These are phyloP conservation scores for Fraxinus velutina DNA, from an alignment of 305 asterid genomes.

Conservation along the genomic window DNA sequence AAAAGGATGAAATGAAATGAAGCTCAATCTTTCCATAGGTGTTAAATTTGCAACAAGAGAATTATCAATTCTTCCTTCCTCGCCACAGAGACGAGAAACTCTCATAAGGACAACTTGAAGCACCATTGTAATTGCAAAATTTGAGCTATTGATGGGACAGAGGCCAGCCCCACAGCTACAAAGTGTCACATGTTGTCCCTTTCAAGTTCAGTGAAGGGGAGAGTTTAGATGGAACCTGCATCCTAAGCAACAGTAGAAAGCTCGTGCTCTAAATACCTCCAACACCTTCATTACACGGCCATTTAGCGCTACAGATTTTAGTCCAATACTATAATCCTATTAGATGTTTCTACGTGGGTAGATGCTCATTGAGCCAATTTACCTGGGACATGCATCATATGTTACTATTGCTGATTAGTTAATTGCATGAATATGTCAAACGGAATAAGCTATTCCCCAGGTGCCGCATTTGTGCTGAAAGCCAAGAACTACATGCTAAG, in stretches of 20 bases:
- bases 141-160: neutral
- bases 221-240: neutral
- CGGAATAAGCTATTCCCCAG: neutral
- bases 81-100: neutral
- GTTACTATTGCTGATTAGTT: neutral
- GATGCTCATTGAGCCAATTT: neutral
- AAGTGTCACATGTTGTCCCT: neutral
- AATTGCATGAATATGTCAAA: neutral
- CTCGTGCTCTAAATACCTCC: neutral
- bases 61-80: neutral
- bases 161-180: neutral
- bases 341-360: neutral
- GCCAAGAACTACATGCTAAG: neutral
- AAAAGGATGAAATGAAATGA: neutral
- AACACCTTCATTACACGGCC: neutral
- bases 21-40: neutral
- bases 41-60: neutral
- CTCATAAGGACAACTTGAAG: neutral
- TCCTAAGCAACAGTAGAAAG: neutral
- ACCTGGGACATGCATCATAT: neutral
- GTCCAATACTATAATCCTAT: neutral
- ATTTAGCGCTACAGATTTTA: neutral
- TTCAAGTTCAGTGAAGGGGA: neutral
- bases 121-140: neutral
- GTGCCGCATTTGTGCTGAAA: neutral